phyloP scores from a whole-genome alignment of 352 stramenopile genomes.

The Phytophthora kernoviae region DNA sequence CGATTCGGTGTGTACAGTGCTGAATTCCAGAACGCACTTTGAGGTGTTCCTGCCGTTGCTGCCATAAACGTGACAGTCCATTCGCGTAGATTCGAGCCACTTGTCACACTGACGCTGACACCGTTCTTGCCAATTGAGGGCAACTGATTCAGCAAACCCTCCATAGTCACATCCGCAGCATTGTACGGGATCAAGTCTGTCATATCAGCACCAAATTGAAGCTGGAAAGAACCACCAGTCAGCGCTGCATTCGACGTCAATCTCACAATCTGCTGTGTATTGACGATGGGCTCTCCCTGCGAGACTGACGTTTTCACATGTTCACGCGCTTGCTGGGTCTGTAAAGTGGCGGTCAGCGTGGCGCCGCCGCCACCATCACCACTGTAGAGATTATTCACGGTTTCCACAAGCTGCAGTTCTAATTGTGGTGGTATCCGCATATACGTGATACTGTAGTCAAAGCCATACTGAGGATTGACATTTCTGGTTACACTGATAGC shows the following conservation, averaged over 20 bases:
- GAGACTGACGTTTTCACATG: slow-evolving; percentile 77
- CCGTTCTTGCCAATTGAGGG: slow-evolving; percentile 47
- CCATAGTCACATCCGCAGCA: slow-evolving; percentile 54
- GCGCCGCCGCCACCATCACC: slow-evolving; percentile 48
- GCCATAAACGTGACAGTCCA: slow-evolving; percentile 73
- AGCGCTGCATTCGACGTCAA: slow-evolving; percentile 45
- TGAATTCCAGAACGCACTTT: slow-evolving; percentile 77
- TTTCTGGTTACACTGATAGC: slow-evolving; percentile 57
- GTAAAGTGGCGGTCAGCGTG: slow-evolving; percentile 29
- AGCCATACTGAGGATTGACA: slow-evolving; percentile 61
- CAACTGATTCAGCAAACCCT: slow-evolving; percentile 78
- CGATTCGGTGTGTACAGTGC: slow-evolving; percentile 50
- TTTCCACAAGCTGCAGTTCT: slow-evolving; percentile 37
- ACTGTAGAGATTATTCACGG: slow-evolving; percentile 72
- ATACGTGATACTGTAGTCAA: slow-evolving; percentile 80
- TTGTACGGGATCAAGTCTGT: slow-evolving; percentile 76
- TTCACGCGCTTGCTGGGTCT: slow-evolving; percentile 45
- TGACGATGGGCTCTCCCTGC: slow-evolving; percentile 57
- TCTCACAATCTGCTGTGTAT: slow-evolving; percentile 75
- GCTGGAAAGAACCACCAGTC: slow-evolving; percentile 61
- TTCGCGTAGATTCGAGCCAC: slow-evolving; percentile 27
- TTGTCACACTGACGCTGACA: slow-evolving; percentile 39
- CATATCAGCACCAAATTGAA: slow-evolving; percentile 69
- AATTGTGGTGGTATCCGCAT: slow-evolving; percentile 43
- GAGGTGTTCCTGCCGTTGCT: slow-evolving; percentile 36